Evolutionary conservation across 148 eudicot genomes (phyloP).

Genomic region (Rhododendron molle): DNA sequence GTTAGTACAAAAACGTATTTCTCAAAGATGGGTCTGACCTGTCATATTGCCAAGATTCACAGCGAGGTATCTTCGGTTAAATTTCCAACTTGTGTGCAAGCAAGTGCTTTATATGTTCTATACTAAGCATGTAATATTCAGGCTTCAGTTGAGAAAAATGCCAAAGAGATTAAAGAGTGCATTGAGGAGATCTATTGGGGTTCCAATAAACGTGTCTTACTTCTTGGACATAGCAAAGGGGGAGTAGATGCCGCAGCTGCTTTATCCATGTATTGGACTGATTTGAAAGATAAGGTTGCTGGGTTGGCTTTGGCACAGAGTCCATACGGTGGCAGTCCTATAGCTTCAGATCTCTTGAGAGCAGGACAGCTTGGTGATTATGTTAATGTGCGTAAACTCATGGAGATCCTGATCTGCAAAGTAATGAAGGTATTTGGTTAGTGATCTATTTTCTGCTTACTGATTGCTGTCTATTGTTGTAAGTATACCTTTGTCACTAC

Average conservation of each 20-base stretch:
- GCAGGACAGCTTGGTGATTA: constrained; percentile 97
- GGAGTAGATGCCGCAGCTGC: constrained; percentile 97
- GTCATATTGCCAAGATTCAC: constrained; percentile 99
- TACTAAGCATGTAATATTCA: constrained; percentile 31
- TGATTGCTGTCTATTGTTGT: not conserved
- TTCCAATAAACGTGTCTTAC: constrained; percentile 66
- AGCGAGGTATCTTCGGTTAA: constrained; percentile 66
- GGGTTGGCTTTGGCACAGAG: constrained; percentile 92
- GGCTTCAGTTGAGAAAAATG: constrained; percentile 96
- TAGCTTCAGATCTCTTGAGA: constrained; percentile 91
- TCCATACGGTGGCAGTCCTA: constrained; percentile 99
- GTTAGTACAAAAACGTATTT: constrained; percentile 62
- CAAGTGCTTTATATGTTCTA: not conserved
- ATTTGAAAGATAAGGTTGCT: constrained; percentile 87
- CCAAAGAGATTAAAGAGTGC: constrained; percentile 76
- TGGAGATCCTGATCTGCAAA: constrained; percentile 85
- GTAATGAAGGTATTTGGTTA: constrained; percentile 65
- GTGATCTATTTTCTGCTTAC: not conserved
- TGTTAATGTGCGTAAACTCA: constrained; percentile 76
- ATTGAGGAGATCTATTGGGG: constrained; percentile 98
- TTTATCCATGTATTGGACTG: constrained; percentile 92
- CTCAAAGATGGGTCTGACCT: constrained; percentile 87
- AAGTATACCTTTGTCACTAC: not conserved
- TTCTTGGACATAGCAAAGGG: constrained; percentile 99
- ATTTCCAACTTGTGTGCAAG: constrained; percentile 8